Evolutionary conservation across 2,329 filamentous ascomycete genomes (phyloP).

Genomic region (Stagonosporopsis rhizophila): DNA sequence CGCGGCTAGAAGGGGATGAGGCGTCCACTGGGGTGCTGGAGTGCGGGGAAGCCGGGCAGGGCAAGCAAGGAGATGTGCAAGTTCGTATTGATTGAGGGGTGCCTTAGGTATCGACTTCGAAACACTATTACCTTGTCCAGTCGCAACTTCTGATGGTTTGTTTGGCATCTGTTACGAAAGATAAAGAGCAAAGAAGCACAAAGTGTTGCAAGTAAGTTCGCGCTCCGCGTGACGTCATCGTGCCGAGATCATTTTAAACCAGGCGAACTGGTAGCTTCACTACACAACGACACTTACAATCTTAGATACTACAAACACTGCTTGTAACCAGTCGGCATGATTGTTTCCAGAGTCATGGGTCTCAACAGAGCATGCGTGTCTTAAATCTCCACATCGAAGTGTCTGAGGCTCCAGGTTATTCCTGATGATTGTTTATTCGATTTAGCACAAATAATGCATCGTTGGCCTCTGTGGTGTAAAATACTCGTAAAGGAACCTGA

Average conservation of each 20-base stretch:
- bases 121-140: background rate
- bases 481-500: too few relatives aligned
- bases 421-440: too few relatives aligned
- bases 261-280: background rate
- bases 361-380: too few relatives aligned
- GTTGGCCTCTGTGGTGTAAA: too few relatives aligned
- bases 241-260: background rate
- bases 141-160: background rate
- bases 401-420: too few relatives aligned
- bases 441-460: too few relatives aligned
- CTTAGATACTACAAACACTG: background rate
- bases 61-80: background rate
- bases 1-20: background rate
- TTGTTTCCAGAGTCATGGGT: background rate
- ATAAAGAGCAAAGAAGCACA: background rate
- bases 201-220: background rate
- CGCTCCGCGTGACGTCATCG: background rate
- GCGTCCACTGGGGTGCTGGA: background rate
- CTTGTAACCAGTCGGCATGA: background rate
- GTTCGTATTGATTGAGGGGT: background rate
- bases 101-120: background rate
- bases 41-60: slow-evolving; percentile 7
- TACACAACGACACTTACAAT: too few relatives aligned
- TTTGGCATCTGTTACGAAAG: background rate
- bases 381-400: too few relatives aligned